Conservation (phyloP, 225 moss, liverwort and hornwort species). For the Bryoerythrophyllum caledonicum region DNA sequence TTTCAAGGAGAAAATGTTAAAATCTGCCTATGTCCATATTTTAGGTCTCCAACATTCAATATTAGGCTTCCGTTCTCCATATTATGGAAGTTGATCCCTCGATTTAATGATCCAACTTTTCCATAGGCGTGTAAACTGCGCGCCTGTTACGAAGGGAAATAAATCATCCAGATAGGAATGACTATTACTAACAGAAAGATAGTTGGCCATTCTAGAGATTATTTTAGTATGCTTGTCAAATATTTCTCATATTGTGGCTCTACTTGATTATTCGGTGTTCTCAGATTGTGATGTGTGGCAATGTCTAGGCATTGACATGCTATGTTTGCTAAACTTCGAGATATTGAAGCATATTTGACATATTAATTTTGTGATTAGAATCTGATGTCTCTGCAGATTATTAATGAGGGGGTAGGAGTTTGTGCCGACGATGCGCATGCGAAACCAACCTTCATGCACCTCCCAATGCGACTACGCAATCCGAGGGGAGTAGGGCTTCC, state of each 20-base stretch:
- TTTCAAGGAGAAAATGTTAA: neutral
- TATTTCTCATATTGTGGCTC: neutral
- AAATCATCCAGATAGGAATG: neutral
- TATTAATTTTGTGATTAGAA: neutral
- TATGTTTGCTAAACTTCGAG: neutral
- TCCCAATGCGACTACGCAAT: constrained; percentile 43
- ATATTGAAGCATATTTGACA: neutral
- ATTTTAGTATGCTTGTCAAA: neutral
- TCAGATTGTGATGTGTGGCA: neutral
- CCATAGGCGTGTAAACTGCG: neutral
- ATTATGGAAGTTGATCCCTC: neutral
- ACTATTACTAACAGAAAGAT: neutral
- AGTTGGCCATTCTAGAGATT: neutral
- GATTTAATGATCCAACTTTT: neutral
- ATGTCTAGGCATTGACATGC: neutral
- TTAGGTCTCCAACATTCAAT: neutral
- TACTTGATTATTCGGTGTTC: neutral
- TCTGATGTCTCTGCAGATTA: constrained; percentile 26
- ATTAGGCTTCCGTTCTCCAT: neutral
- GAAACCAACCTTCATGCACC: constrained; percentile 35
- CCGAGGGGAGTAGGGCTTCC: constrained; percentile 47
- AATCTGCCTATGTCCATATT: neutral
- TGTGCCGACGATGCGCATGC: constrained; percentile 12
- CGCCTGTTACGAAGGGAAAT: neutral
- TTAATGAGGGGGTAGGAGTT: constrained; percentile 33